phyloP scores from a whole-genome alignment of 306 rosid species.

The Lablab purpureus region DNA sequence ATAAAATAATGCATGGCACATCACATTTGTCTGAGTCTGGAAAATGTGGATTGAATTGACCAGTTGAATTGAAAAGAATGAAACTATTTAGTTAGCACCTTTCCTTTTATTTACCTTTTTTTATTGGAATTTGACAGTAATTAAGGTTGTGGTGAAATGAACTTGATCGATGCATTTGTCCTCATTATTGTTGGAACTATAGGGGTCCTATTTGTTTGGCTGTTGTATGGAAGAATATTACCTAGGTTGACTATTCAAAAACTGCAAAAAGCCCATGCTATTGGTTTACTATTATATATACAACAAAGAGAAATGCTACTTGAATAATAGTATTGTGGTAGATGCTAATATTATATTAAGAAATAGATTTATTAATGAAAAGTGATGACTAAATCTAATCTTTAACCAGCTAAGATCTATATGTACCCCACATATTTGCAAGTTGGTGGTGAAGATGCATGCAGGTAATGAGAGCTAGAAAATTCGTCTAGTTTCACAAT shows the following conservation, averaged over 20 bases:
- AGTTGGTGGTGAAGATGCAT: conserved; percentile 25
- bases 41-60: conserved; percentile 40
- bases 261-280: conserved; percentile 7
- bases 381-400: too few species aligned
- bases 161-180: conserved; percentile 5
- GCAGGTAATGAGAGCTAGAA: conserved; percentile 5
- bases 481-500: conserved; percentile 1
- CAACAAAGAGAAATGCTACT: conserved; percentile 38
- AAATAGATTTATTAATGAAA: neutral
- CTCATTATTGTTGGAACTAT: neutral
- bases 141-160: conserved; percentile 28
- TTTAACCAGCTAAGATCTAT: too few species aligned
- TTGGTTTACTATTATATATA: conserved; percentile 9
- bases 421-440: neutral
- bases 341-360: neutral
- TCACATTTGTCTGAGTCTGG: neutral
- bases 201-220: conserved; percentile 20
- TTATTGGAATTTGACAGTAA: neutral
- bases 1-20: conserved; percentile 37
- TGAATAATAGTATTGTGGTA: conserved; percentile 13
- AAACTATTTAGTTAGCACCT: neutral
- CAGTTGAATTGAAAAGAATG: conserved; percentile 13
- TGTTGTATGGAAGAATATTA: conserved; percentile 11
- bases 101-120: neutral
- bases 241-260: conserved; percentile 41